phyloP scores from a whole-genome alignment of 192 early-diverging fungal genomes.

The Rhizophlyctis rosea region DNA sequence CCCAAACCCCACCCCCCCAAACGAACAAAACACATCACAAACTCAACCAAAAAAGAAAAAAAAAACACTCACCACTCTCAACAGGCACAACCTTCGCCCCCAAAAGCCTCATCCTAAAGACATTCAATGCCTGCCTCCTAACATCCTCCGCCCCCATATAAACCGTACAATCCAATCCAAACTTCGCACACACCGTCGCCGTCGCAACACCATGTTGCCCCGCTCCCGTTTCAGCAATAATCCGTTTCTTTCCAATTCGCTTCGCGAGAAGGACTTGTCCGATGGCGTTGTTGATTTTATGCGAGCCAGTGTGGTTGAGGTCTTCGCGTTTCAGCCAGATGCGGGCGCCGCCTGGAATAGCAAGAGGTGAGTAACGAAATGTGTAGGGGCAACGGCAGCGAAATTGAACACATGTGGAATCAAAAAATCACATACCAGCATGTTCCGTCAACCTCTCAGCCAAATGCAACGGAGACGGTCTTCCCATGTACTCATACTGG shows the following conservation, averaged over 20 bases:
- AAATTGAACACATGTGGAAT: constrained; percentile 7
- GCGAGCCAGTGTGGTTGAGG: constrained; percentile 97
- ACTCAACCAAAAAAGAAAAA: too few relatives aligned
- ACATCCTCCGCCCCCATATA: constrained; percentile 99
- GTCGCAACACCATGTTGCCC: constrained; percentile 98
- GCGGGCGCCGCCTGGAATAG: constrained; percentile 66
- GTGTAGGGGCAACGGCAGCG: neutral
- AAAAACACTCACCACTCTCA: constrained; percentile 23
- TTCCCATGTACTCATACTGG: constrained; percentile 88
- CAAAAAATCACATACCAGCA: constrained; percentile 26
- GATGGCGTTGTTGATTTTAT: constrained; percentile 99
- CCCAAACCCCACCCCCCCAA: too few relatives aligned
- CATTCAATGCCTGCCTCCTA: constrained; percentile 88
- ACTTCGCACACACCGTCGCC: constrained; percentile 96
- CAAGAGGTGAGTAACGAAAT: neutral
- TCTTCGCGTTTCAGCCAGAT: constrained; percentile 99
- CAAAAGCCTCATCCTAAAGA: constrained; percentile 91
- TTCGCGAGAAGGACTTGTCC: constrained; percentile 93
- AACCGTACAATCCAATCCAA: constrained; percentile 92
- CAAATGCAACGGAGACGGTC: constrained; percentile 83
- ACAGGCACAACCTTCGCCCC: constrained; percentile 92
- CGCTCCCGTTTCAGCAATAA: constrained; percentile 98
- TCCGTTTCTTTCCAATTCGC: constrained; percentile 91
- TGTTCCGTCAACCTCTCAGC: constrained; percentile 82
- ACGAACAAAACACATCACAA: too few relatives aligned